These are phyloP conservation scores for Eragrostis nindensis DNA, from an alignment of 176 grass and related monocot genomes.

Conservation along the genomic window DNA sequence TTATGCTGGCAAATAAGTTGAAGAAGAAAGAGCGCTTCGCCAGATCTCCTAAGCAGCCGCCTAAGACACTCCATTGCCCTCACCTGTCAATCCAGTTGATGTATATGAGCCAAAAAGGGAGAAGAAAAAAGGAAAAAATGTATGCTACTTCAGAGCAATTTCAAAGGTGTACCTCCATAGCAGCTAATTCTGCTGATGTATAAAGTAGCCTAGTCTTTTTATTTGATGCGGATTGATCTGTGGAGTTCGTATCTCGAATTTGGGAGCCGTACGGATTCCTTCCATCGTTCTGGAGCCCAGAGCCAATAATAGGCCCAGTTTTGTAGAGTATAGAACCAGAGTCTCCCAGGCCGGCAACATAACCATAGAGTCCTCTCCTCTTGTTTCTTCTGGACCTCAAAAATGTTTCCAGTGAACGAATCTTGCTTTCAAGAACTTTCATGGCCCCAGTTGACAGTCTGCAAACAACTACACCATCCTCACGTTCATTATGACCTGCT, in stretches of 20 bases:
- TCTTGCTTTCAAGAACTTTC: slow-evolving; percentile 87
- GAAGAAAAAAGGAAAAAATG: not conserved
- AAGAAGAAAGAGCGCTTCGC: slow-evolving; percentile 95
- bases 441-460: slow-evolving; percentile 78
- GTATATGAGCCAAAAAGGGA: slow-evolving; percentile 13
- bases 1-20: slow-evolving; percentile 96
- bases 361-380: slow-evolving; percentile 89
- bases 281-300: slow-evolving; percentile 43
- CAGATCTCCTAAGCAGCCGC: slow-evolving; percentile 91
- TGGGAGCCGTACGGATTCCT: slow-evolving; percentile 43
- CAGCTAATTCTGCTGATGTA: slow-evolving; percentile 85
- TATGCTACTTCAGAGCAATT: slow-evolving; percentile 1
- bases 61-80: slow-evolving; percentile 99
- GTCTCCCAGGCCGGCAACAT: slow-evolving; percentile 88
- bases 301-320: slow-evolving; percentile 54
- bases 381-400: slow-evolving; percentile 97
- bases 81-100: slow-evolving; percentile 63
- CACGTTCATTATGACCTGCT: slow-evolving; percentile 42
- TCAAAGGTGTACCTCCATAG: slow-evolving; percentile 80
- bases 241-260: slow-evolving; percentile 48
- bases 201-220: slow-evolving; percentile 76
- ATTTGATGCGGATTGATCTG: slow-evolving; percentile 53
- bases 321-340: slow-evolving; percentile 95
- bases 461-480: slow-evolving; percentile 74
- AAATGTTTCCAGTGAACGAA: slow-evolving; percentile 90